Percentiles rank a stretch among this genome's conserved stretches.
Conservation (phyloP, 1,284 basidiomycete genomes). For the Wolfiporia cocos region DNA sequence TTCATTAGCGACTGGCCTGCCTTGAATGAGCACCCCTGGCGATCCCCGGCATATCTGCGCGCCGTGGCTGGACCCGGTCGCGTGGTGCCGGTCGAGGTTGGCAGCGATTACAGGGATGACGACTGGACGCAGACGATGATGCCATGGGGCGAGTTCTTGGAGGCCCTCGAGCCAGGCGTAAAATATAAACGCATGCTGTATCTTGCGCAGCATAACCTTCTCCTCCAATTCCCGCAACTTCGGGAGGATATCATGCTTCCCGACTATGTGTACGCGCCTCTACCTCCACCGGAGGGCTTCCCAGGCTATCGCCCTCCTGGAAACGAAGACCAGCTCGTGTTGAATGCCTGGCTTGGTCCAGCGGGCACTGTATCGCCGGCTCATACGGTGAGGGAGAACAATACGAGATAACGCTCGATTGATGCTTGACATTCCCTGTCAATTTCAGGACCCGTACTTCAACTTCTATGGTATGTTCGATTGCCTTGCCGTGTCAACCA, state of each 20-base stretch:
- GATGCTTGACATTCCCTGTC: no score
- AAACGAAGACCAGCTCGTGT: slow-evolving; percentile 63
- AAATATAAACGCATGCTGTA: slow-evolving; percentile 47
- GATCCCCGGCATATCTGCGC: slow-evolving; percentile 61
- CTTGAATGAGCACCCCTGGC: slow-evolving; percentile 62
- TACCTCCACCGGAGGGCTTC: slow-evolving; percentile 39
- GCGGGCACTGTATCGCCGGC: slow-evolving; percentile 76
- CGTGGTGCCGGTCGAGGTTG: slow-evolving; percentile 88
- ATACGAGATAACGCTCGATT: no score
- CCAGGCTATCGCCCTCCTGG: slow-evolving; percentile 58
- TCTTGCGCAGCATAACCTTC: slow-evolving; percentile 86
- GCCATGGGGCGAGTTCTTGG: slow-evolving; percentile 72
- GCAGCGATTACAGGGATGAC: slow-evolving; percentile 74
- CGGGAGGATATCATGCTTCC: slow-evolving; percentile 73
- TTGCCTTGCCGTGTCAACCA: background rate
- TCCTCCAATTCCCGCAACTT: slow-evolving; percentile 80
- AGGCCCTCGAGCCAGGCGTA: slow-evolving; percentile 30
- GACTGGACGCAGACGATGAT: slow-evolving; percentile 85
- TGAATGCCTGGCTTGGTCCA: slow-evolving; percentile 91
- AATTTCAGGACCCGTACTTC: slow-evolving; percentile 80
- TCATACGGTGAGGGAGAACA: slow-evolving; percentile 86
- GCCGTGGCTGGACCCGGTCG: slow-evolving; percentile 70
- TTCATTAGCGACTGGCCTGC: slow-evolving; percentile 70
- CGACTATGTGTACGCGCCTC: slow-evolving; percentile 80
- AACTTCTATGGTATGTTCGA: slow-evolving; percentile 73